Conservation (phyloP, 1,284 basidiomycete species). For the Apiotrichum domesticum region DNA sequence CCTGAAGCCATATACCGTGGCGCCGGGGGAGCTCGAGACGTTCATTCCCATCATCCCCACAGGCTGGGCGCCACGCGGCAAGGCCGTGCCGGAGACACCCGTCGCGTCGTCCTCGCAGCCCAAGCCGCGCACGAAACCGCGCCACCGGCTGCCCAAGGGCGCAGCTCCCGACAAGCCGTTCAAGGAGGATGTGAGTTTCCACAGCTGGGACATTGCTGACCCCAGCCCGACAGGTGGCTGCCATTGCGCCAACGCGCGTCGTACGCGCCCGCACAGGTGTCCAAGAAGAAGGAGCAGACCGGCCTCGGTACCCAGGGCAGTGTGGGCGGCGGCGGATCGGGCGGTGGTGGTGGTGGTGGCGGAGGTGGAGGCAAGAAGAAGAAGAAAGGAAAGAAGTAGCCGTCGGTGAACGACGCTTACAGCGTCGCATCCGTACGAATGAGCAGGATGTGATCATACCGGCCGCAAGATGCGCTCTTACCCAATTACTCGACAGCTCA, state of each 20-base stretch:
- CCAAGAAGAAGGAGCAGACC: slow-evolving; percentile 36
- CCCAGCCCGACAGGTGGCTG: slow-evolving; percentile 46
- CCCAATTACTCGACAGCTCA: too few species aligned
- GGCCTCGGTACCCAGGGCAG: slow-evolving; percentile 15
- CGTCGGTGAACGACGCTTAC: too few species aligned
- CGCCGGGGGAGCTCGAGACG: slow-evolving; percentile 32
- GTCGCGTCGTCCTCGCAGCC: slow-evolving; percentile 2
- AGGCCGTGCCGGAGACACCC: not conserved
- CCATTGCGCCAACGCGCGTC: slow-evolving; percentile 40
- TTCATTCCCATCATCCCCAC: slow-evolving; percentile 36
- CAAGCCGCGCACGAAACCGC: slow-evolving; percentile 24
- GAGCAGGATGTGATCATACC: too few species aligned
- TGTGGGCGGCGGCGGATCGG: slow-evolving; percentile 4
- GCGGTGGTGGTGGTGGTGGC: slow-evolving; percentile 7
- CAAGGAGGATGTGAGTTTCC: slow-evolving; percentile 40
- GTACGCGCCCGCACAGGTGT: slow-evolving; percentile 26
- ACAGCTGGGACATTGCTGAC: not conserved
- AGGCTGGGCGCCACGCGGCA: slow-evolving; percentile 29
- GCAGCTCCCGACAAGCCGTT: slow-evolving; percentile 31
- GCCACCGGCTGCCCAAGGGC: slow-evolving; percentile 43
- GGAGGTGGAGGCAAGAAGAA: slow-evolving; percentile 16
- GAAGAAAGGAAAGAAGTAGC: slow-evolving; percentile 8
- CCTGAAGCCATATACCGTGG: slow-evolving; percentile 15
- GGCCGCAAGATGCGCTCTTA: too few species aligned
- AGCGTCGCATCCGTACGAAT: too few species aligned